Evolutionary conservation across 805 yeast genomes (phyloP).

Genomic region (Metschnikowia matae): DNA sequence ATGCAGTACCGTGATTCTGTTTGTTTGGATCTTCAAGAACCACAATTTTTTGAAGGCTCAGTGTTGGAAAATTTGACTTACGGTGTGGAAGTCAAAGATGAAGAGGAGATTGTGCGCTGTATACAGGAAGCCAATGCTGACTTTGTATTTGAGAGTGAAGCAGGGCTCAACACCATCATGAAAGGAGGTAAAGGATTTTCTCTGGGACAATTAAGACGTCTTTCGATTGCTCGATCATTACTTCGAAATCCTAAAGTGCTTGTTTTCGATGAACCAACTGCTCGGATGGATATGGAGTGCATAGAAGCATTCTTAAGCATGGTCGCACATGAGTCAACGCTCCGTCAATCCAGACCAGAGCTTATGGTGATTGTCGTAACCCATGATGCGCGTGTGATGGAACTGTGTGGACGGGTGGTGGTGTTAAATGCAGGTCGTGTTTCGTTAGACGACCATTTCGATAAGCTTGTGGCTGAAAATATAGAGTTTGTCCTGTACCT

Average conservation of each 20-base stretch:
- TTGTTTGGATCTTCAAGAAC: slow-evolving; percentile 72
- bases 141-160: slow-evolving; percentile 51
- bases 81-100: slow-evolving; percentile 39
- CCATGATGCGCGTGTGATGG: slow-evolving; percentile 68
- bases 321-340: slow-evolving; percentile 30
- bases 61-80: slow-evolving; percentile 67
- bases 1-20: slow-evolving; percentile 49
- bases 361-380: slow-evolving; percentile 60
- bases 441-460: slow-evolving; percentile 42
- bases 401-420: slow-evolving; percentile 48
- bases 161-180: slow-evolving; percentile 56
- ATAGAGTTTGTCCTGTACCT: slow-evolving; percentile 23
- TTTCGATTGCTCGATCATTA: slow-evolving; percentile 80
- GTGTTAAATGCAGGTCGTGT: slow-evolving; percentile 47
- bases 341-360: slow-evolving; percentile 16
- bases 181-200: slow-evolving; percentile 55
- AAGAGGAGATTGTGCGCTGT: slow-evolving; percentile 31
- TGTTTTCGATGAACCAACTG: slow-evolving; percentile 87
- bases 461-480: slow-evolving; percentile 18
- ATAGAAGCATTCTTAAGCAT: slow-evolving; percentile 47
- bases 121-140: slow-evolving; percentile 50
- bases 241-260: slow-evolving; percentile 59
- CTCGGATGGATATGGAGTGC: slow-evolving; percentile 74
- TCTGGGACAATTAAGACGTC: slow-evolving; percentile 87
- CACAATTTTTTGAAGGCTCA: slow-evolving; percentile 69